Percentiles rank a stretch among this genome's conserved stretches.
Evolutionary conservation across 1,284 basidiomycete genomes (phyloP).

Genomic region (Cutaneotrichosporon arboriforme): DNA sequence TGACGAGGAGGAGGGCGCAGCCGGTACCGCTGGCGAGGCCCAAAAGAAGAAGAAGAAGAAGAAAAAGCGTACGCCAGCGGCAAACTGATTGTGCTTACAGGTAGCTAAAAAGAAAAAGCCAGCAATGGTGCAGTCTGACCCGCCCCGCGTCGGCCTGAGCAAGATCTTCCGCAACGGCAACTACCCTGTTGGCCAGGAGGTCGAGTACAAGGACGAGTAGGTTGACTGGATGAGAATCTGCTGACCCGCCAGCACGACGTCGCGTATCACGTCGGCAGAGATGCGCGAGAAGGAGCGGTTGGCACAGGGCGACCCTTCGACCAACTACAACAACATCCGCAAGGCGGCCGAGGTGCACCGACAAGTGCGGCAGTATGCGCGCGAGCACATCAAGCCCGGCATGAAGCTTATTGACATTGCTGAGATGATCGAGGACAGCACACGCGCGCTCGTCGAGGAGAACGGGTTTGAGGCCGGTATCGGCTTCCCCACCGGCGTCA

Average conservation of each 20-base stretch:
- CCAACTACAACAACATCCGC: constrained; percentile 82
- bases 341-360: constrained; percentile 94
- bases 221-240: constrained; percentile 16
- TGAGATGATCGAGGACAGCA: constrained; percentile 86
- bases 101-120: constrained; percentile 67
- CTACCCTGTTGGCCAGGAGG: constrained; percentile 87
- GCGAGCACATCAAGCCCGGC: constrained; percentile 79
- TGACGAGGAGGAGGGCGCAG: constrained; percentile 43
- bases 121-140: constrained; percentile 67
- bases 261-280: constrained; percentile 85
- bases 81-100: neutral
- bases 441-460: constrained; percentile 84
- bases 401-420: constrained; percentile 95
- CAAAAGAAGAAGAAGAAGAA: constrained; percentile 86
- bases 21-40: constrained; percentile 28
- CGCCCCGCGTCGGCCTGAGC: constrained; percentile 82
- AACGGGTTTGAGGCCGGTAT: constrained; percentile 73
- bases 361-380: constrained; percentile 77
- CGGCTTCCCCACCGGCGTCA: constrained; percentile 96
- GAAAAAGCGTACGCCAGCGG: constrained; percentile 58
- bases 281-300: constrained; percentile 75
- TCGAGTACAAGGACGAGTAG: constrained; percentile 83
- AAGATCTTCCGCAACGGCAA: constrained; percentile 81
- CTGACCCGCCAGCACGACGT: constrained; percentile 60
- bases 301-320: constrained; percentile 69